Base-by-base conservation (phyloP, 1,139 yeast species). In the Nakaseomyces kungkrabaensis region DNA sequence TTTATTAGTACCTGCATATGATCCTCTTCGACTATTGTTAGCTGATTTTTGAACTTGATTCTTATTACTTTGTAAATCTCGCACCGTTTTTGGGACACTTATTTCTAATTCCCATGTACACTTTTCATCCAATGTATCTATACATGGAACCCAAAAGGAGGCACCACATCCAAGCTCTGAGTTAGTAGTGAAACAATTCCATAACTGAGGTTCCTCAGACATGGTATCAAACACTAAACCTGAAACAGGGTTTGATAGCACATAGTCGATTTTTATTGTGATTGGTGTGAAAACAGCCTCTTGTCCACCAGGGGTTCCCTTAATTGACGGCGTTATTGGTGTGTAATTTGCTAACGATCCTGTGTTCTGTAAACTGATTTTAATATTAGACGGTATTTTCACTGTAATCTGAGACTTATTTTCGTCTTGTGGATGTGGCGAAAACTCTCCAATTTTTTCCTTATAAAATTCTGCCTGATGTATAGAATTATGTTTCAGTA, bases 61-160 rank as follows among this genome's bases (percentile, higher is more conserved):
- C 49, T 74, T 68, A 0, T 77, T 69, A 38, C 70, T 69, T 1
- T 87, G 85, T 34, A 86, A 77, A 65, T 86, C 90, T 43, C 79
- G 80, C 0, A 90, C 75, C 0, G 94, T 83, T 58, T 89, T 76
- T 0, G 97, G 96, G 1, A 88, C 80, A 53, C 82, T 79, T 13
- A 94, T 73, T 59, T 88, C 95, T 13, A 94, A 67, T 53, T 90
- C 89, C 98, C 98, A 94, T 0, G 97, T 85, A 45, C 86, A 84
- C 52, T 89, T 78, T 59, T 89, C 97, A 79, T 92, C 85, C 37
- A 89, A 66, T 46, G 85, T 87, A 58, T 94, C 97, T 4, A 92
- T 75, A 63, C 98, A 94, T 0, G 99, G 99, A 45, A 92, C 85
- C 98, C 99, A 94, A 24, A 89, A 83, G 1, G 96, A 86, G 0